Conservation (phyloP, 495 filamentous ascomycete genomes). For the Xylaria castorea region DNA sequence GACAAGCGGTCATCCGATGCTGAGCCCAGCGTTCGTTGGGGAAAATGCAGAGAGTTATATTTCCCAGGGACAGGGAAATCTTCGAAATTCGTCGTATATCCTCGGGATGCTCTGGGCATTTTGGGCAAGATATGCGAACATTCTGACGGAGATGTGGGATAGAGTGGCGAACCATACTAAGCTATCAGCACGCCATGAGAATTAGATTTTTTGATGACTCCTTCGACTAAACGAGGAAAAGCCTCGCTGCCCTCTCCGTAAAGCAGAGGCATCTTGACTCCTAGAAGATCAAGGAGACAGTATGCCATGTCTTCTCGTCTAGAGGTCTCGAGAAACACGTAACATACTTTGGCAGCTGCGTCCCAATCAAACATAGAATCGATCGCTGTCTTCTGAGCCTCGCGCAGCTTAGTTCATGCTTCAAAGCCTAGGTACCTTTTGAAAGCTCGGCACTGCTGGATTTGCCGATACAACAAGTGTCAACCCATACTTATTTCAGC, state of each 20-base stretch:
- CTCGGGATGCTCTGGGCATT: background rate
- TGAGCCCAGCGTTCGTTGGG: background rate
- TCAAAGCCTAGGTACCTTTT: slow-evolving; percentile 28
- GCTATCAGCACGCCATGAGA: slow-evolving; percentile 42
- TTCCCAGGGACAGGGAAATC: background rate
- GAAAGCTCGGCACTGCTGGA: slow-evolving; percentile 47
- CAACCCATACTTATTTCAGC: slow-evolving; percentile 41
- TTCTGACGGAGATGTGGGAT: background rate
- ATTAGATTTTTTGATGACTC: slow-evolving; percentile 41
- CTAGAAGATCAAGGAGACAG: slow-evolving; percentile 39
- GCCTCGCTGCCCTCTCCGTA: slow-evolving; percentile 40
- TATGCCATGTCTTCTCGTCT: slow-evolving; percentile 35
- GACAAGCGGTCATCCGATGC: background rate
- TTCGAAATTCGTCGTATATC: background rate
- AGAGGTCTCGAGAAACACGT: slow-evolving; percentile 37
- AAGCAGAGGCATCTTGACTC: slow-evolving; percentile 37
- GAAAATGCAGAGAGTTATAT: background rate
- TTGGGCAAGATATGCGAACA: background rate
- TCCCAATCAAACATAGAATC: slow-evolving; percentile 54
- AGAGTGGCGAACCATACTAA: slow-evolving; percentile 3
- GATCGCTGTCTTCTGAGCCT: slow-evolving; percentile 39
- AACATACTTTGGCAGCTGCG: slow-evolving; percentile 36
- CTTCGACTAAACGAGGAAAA: slow-evolving; percentile 36
- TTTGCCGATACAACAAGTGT: slow-evolving; percentile 51
- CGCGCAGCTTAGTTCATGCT: background rate